Base-by-base conservation (phyloP, 352 stramenopile species). In the Blastocystis sp. region DNA sequence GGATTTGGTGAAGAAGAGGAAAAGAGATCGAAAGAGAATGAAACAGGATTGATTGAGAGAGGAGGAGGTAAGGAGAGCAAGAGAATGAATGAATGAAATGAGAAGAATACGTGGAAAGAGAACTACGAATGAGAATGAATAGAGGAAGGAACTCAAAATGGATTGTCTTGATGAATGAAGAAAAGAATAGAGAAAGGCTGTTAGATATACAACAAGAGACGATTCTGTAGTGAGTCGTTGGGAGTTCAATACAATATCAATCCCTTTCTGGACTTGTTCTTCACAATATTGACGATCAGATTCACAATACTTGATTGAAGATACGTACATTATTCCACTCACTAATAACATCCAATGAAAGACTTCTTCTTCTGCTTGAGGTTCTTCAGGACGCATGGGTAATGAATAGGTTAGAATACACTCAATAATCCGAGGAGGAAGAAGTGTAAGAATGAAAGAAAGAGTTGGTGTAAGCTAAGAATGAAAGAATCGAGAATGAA, bases 1-100 rank as follows among this genome's bases (percentile, higher is more conserved):
- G 0, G 37, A 54, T 16, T 51, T 27, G n/a, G 46, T 37, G 21
- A 59, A 37, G 12, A 11, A n/a, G 32, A 80, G 69, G 21, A 63
- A 63, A 39, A 59, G 42, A 19, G 49, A 58, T 59, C 69, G 69
- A 0, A 80, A 52, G 4, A 80, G 43, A n/a, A 80, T 80, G 43
- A 80, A 21, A 61, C 37, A 32, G 21, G 39, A 42, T 0, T 19
- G 37, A 21, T 80, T 37, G 21, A 59, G 43, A 14, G 69, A 46
- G 6, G 69, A 37, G 9, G 21, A 35, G 43, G n/a, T n/a, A 19
- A 35, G 3, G 27, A 63, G 46, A 54, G 46, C 39, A 32, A 80
- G 11, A 14, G 69, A n/a, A 32, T 80, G 69, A 29, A 80, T 49
- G 51, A 63, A 39, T 24, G 69, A 32, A 35, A 63, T 27, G 32